Evolutionary conservation across 495 filamentous ascomycete genomes (phyloP).

Genomic region (Penicillium coprophilum): DNA sequence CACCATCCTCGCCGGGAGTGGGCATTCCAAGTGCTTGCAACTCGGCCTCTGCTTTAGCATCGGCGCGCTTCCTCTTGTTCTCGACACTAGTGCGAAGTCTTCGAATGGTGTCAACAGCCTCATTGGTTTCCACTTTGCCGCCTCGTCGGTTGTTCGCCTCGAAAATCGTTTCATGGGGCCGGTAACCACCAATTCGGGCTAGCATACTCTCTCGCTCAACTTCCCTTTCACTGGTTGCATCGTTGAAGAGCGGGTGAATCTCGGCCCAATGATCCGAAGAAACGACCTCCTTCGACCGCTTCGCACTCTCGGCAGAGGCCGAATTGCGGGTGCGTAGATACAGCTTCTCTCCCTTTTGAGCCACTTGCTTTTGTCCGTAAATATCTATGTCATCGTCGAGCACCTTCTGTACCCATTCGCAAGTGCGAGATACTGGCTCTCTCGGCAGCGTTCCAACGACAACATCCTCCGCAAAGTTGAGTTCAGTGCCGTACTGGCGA

Average conservation of each 20-base stretch:
- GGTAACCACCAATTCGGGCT: constrained; percentile 77
- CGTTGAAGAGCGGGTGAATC: constrained; percentile 74
- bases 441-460: constrained; percentile 71
- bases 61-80: constrained; percentile 41
- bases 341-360: constrained; percentile 86
- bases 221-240: constrained; percentile 60
- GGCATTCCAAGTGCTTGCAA: constrained; percentile 28
- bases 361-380: constrained; percentile 62
- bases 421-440: constrained; percentile 66
- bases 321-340: constrained; percentile 87
- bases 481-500: constrained; percentile 45
- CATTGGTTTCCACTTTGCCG: constrained; percentile 52
- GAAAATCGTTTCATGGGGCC: constrained; percentile 90
- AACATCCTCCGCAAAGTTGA: constrained; percentile 77
- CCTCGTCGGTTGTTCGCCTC: constrained; percentile 76
- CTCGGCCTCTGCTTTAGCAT: constrained; percentile 33
- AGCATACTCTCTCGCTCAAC: constrained; percentile 80
- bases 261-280: constrained; percentile 64
- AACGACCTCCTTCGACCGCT: constrained; percentile 74
- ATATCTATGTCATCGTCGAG: constrained; percentile 76
- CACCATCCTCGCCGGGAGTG: constrained; percentile 30
- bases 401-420: constrained; percentile 77
- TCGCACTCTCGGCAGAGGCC: constrained; percentile 83
- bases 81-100: constrained; percentile 57
- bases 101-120: constrained; percentile 79